phyloP scores from a whole-genome alignment of 1,139 yeast species.

The Lodderomyces metapsilosis region DNA sequence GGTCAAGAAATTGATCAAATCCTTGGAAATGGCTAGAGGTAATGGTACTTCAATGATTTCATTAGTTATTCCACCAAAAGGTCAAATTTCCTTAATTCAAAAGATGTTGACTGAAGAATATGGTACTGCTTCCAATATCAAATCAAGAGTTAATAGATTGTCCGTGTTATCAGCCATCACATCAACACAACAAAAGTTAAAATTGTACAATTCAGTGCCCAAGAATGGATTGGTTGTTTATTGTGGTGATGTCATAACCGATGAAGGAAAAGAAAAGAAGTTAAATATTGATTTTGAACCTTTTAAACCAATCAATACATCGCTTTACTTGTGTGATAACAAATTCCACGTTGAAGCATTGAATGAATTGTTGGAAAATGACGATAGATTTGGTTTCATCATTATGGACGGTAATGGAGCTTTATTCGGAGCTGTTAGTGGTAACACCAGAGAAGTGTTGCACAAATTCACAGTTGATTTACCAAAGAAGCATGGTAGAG shows the following conservation, averaged over 20 bases:
- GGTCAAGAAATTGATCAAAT: slow-evolving; percentile 87
- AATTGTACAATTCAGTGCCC: slow-evolving; percentile 86
- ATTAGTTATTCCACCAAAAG: slow-evolving; percentile 89
- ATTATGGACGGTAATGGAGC: slow-evolving; percentile 99
- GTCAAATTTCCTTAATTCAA: slow-evolving; percentile 83
- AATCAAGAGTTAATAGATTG: slow-evolving; percentile 93
- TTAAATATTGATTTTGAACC: slow-evolving; percentile 95
- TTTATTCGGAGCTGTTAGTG: slow-evolving; percentile 91
- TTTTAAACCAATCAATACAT: slow-evolving; percentile 96
- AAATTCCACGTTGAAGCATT: slow-evolving; percentile 97
- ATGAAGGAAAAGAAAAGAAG: slow-evolving; percentile 95
- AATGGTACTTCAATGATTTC: slow-evolving; percentile 99
- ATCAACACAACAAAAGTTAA: slow-evolving; percentile 93
- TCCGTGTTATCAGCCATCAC: slow-evolving; percentile 96
- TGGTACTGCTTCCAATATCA: slow-evolving; percentile 97
- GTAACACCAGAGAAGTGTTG: slow-evolving; percentile 93
- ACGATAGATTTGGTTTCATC: slow-evolving; percentile 94
- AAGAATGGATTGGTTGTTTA: slow-evolving; percentile 91
- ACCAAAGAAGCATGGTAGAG: slow-evolving; percentile 99
- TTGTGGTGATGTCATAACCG: slow-evolving; percentile 97
- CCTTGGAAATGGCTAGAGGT: slow-evolving; percentile 88
- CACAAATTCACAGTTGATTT: slow-evolving; percentile 96
- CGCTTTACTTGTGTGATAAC: slow-evolving; percentile 93
- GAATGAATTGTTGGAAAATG: slow-evolving; percentile 89
- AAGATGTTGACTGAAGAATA: slow-evolving; percentile 97